Evolutionary conservation across 2,329 filamentous ascomycete genomes (phyloP).

Genomic region (Daldinia sp.): DNA sequence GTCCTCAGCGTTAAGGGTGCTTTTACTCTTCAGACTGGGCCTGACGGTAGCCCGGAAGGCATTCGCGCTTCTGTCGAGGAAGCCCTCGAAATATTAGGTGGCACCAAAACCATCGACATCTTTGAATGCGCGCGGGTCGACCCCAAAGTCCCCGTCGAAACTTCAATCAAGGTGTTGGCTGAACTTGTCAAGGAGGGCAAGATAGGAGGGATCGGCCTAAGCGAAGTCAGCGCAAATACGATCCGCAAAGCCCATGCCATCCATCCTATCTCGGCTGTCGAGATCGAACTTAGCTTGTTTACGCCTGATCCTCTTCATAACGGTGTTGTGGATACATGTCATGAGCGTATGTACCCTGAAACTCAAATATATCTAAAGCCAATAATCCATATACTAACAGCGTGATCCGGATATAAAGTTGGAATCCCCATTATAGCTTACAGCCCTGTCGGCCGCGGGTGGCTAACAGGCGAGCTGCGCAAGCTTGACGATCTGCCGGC

Average conservation of each 20-base stretch:
- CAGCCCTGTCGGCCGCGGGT: slow-evolving; percentile 62
- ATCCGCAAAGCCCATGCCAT: slow-evolving; percentile 56
- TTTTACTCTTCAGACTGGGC: slow-evolving; percentile 45
- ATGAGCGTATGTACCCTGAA: slow-evolving; percentile 52
- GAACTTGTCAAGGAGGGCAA: slow-evolving; percentile 54
- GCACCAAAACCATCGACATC: slow-evolving; percentile 65
- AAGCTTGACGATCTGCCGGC: slow-evolving; percentile 60
- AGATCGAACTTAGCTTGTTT: slow-evolving; percentile 60
- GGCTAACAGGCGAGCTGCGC: slow-evolving; percentile 63
- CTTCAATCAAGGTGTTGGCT: slow-evolving; percentile 47
- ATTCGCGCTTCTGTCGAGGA: slow-evolving; percentile 66
- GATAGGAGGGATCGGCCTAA: slow-evolving; percentile 59
- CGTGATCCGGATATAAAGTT: slow-evolving; percentile 52
- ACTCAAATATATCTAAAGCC: slow-evolving; percentile 36
- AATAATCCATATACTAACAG: slow-evolving; percentile 65
- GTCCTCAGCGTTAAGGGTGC: slow-evolving; percentile 68
- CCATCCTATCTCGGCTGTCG: slow-evolving; percentile 57
- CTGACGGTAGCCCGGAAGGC: slow-evolving; percentile 61
- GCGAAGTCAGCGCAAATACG: slow-evolving; percentile 57
- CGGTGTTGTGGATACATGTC: slow-evolving; percentile 56
- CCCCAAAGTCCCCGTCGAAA: slow-evolving; percentile 59
- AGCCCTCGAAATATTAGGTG: slow-evolving; percentile 55
- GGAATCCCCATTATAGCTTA: slow-evolving; percentile 71
- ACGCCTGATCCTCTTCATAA: slow-evolving; percentile 57
- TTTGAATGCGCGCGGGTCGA: slow-evolving; percentile 62